phyloP scores from a whole-genome alignment of 2,329 filamentous ascomycete species.

The Coniochaeta ligniaria region DNA sequence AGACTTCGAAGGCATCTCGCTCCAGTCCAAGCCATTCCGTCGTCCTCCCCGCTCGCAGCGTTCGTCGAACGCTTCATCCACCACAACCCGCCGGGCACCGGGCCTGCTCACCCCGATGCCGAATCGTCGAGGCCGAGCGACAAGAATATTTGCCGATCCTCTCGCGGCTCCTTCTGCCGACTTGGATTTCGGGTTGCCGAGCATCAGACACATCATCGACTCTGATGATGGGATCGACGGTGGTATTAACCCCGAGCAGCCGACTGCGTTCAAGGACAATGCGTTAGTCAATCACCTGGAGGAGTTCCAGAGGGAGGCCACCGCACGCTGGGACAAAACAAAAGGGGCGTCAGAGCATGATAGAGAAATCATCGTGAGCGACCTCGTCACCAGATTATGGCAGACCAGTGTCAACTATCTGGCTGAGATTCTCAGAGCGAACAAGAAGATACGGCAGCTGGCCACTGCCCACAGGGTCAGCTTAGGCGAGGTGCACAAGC shows the following conservation, averaged over 20 bases:
- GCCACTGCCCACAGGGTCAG: not conserved
- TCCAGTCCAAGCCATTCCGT: not conserved
- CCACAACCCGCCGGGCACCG: not conserved
- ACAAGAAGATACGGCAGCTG: not conserved
- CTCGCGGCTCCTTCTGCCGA: not conserved
- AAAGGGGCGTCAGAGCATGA: not conserved
- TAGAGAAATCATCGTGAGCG: not conserved
- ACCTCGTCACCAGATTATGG: not conserved
- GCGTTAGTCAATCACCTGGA: not conserved
- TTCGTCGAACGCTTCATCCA: not conserved
- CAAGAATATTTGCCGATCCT: not conserved
- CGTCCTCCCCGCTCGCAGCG: not conserved
- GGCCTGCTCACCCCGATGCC: not conserved
- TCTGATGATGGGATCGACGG: not conserved
- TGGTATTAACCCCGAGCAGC: not conserved
- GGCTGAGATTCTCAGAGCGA: not conserved
- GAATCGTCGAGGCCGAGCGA: not conserved
- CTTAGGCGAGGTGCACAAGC: not conserved
- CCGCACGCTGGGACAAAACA: not conserved
- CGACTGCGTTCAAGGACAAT: not conserved
- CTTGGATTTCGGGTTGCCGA: not conserved
- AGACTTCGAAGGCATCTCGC: not conserved
- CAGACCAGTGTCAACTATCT: not conserved
- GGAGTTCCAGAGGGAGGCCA: not conserved
- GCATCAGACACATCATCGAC: not conserved